Conservation (phyloP, 441 rosid genomes). For the Euphorbia schlechtendalii region DNA sequence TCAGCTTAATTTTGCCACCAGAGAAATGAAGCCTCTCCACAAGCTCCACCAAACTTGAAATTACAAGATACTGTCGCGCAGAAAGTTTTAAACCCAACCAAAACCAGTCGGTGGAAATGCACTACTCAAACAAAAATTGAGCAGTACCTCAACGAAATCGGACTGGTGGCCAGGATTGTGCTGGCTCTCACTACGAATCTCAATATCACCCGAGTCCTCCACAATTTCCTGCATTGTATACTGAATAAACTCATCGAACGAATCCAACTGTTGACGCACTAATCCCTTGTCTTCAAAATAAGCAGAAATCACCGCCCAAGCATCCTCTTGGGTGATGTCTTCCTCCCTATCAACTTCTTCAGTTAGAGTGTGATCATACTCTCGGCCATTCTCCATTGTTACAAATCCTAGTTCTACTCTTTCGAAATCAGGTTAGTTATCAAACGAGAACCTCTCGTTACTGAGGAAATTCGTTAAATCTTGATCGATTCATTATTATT, state of each 20-base stretch:
- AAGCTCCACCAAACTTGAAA: no score
- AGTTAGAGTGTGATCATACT: slow-evolving; percentile 40
- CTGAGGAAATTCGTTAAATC: no score
- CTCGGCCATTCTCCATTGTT: slow-evolving; percentile 50
- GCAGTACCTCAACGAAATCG: slow-evolving; percentile 75
- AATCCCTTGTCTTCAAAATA: slow-evolving; percentile 94
- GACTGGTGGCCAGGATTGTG: slow-evolving; percentile 90
- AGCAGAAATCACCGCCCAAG: slow-evolving; percentile 92
- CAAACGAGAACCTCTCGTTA: no score
- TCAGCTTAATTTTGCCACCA: no score
- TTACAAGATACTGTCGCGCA: no score
- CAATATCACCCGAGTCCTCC: slow-evolving; percentile 77
- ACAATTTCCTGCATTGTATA: slow-evolving; percentile 97
- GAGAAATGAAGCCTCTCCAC: no score
- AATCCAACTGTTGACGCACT: slow-evolving; percentile 91
- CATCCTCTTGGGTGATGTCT: slow-evolving; percentile 89
- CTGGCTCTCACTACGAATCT: slow-evolving; percentile 95
- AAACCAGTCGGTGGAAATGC: not conserved
- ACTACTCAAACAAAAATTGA: not conserved
- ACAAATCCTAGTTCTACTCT: not conserved
- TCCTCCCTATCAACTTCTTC: slow-evolving; percentile 49
- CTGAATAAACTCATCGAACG: slow-evolving; percentile 94
- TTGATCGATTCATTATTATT: no score
- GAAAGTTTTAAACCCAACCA: not conserved
- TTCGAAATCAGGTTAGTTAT: no score